These are phyloP conservation scores for Alternaria triticina DNA, from an alignment of 2,329 filamentous ascomycete genomes.

Conservation along the genomic window DNA sequence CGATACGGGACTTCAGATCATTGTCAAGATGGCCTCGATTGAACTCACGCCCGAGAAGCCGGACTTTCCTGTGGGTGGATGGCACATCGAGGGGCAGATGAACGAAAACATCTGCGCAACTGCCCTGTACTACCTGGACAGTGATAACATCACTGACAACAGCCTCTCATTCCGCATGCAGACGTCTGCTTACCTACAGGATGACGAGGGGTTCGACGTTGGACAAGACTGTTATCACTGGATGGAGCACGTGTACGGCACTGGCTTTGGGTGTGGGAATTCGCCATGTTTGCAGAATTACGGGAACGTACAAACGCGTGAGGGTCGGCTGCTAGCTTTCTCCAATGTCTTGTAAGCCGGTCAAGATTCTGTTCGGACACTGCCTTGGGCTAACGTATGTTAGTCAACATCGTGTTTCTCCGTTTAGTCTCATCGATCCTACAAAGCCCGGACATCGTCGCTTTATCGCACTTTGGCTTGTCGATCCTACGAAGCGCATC, in stretches of 20 bases:
- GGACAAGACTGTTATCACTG: constrained; percentile 19
- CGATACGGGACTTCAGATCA: constrained; percentile 59
- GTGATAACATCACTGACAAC: constrained; percentile 62
- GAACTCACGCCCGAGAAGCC: constrained; percentile 65
- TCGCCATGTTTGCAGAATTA: constrained; percentile 49
- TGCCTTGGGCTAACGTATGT: neutral
- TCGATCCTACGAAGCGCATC: constrained; percentile 62
- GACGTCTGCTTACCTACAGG: constrained; percentile 6
- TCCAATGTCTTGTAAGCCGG: constrained; percentile 52
- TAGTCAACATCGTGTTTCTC: constrained; percentile 29
- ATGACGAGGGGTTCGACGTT: constrained; percentile 8
- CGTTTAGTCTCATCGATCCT: constrained; percentile 58
- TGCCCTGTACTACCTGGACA: constrained; percentile 67
- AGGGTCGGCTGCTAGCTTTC: constrained; percentile 62
- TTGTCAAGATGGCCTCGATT: constrained; percentile 68
- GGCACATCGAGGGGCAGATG: constrained; percentile 58
- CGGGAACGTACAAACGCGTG: constrained; percentile 51
- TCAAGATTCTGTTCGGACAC: neutral
- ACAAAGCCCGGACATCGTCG: constrained; percentile 62
- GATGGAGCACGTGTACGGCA: constrained; percentile 26
- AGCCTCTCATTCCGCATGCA: constrained; percentile 32
- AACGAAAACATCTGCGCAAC: constrained; percentile 71
- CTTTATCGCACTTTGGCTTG: constrained; percentile 64
- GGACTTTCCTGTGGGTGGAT: constrained; percentile 59
- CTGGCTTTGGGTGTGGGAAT: neutral